Percentiles rank a stretch among this genome's conserved stretches.
Evolutionary conservation across 129 eudicot species (phyloP).

Genomic region (Escallonia herrerae): DNA sequence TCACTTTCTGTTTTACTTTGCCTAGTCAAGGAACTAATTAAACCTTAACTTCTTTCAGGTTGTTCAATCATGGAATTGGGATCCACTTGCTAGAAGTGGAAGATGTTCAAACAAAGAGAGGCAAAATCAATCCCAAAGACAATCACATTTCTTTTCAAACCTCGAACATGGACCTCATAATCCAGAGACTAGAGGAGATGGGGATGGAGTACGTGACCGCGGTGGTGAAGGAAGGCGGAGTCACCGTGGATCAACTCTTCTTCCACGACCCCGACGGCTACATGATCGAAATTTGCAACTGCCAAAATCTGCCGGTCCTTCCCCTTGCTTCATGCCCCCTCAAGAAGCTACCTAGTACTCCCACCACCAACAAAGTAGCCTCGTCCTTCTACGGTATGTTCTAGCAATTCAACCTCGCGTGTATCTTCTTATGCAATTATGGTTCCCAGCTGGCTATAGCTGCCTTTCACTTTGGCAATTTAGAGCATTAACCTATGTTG

Average conservation of each 20-base stretch:
- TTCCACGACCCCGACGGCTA: conserved; percentile 80
- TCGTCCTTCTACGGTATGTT: conserved; percentile 23
- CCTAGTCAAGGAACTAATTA: neutral
- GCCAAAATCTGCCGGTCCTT: conserved; percentile 60
- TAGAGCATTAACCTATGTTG: too few relatives aligned
- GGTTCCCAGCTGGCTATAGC: too few relatives aligned
- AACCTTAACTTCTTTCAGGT: conserved; percentile 23
- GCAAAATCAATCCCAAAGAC: conserved; percentile 66
- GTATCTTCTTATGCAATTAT: too few relatives aligned
- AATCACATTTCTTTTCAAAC: conserved; percentile 80
- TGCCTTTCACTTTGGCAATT: neutral
- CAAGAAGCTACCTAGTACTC: conserved; percentile 16
- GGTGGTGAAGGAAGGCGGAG: conserved; percentile 57
- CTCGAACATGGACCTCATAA: conserved; percentile 49
- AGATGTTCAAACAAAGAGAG: conserved; percentile 33
- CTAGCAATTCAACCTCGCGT: too few relatives aligned
- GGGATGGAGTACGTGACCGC: conserved; percentile 50
- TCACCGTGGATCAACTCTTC: conserved; percentile 66
- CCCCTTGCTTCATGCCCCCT: conserved; percentile 57
- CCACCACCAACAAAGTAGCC: neutral
- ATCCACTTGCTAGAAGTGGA: conserved; percentile 64
- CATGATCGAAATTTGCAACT: conserved; percentile 85
- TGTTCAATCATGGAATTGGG: conserved; percentile 74
- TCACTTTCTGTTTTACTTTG: neutral
- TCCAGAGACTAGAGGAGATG: conserved; percentile 40